phyloP scores from a whole-genome alignment of 2,329 filamentous ascomycete genomes.

The Ophiobolus disseminans region DNA sequence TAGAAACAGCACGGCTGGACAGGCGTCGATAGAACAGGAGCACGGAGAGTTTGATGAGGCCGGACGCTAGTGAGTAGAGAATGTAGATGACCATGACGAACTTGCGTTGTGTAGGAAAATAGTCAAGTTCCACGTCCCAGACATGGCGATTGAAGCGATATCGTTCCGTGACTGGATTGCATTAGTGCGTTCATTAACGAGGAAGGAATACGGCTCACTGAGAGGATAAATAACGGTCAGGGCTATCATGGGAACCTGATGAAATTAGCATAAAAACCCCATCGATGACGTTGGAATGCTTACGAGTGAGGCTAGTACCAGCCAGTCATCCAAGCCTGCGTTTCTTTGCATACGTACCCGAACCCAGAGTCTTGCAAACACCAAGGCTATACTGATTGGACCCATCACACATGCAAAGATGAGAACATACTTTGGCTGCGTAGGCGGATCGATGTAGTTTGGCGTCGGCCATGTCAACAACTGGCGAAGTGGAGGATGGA shows the following conservation, averaged over 20 bases:
- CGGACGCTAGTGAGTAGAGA: slow-evolving; percentile 24
- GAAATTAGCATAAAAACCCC: not conserved
- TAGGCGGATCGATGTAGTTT: slow-evolving; percentile 23
- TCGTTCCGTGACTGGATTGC: slow-evolving; percentile 14
- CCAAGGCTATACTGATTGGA: slow-evolving; percentile 21
- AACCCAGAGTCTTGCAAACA: slow-evolving; percentile 30
- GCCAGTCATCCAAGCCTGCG: slow-evolving; percentile 32
- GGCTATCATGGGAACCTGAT: slow-evolving; percentile 15
- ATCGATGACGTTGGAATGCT: slow-evolving; percentile 8
- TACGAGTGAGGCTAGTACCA: slow-evolving; percentile 31
- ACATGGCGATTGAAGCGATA: slow-evolving; percentile 30
- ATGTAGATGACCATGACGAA: slow-evolving; percentile 28
- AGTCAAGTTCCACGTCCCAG: slow-evolving; percentile 26
- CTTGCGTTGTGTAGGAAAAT: slow-evolving; percentile 22
- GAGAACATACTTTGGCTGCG: slow-evolving; percentile 17
- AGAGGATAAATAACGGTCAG: slow-evolving; percentile 28
- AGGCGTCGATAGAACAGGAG: slow-evolving; percentile 35
- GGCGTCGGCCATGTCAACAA: slow-evolving; percentile 24
- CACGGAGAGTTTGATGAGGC: slow-evolving; percentile 38
- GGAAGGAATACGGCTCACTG: slow-evolving; percentile 6
- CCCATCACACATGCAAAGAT: slow-evolving; percentile 25
- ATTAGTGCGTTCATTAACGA: slow-evolving; percentile 8
- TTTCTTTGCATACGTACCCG: slow-evolving; percentile 26
- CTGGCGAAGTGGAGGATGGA: slow-evolving; percentile 23
- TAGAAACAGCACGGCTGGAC: slow-evolving; percentile 20